These are phyloP conservation scores for Sphagnum magellanicum DNA, from an alignment of 228 moss, liverwort and hornwort genomes.

Conservation along the genomic window DNA sequence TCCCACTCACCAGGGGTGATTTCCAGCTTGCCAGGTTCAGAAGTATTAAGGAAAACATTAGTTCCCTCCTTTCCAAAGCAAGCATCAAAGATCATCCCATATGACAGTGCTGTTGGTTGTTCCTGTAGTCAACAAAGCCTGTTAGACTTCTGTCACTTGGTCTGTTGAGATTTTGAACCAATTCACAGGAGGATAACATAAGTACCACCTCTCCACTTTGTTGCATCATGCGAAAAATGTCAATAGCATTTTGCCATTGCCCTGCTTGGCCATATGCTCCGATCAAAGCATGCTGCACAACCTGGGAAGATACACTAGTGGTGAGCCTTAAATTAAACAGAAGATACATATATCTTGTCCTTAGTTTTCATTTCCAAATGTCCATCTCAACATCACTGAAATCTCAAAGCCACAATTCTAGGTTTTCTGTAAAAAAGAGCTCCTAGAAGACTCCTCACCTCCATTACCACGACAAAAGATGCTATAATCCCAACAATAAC, in stretches of 20 bases:
- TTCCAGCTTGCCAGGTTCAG: conserved; percentile 36
- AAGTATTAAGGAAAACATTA: conserved; percentile 35
- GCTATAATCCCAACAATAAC: too few relatives aligned
- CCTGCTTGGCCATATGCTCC: conserved; percentile 78
- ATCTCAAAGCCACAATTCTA: too few relatives aligned
- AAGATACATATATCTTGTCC: too few relatives aligned
- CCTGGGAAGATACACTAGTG: conserved; percentile 25
- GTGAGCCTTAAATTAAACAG: not conserved
- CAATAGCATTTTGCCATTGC: conserved; percentile 70
- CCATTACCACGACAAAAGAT: too few relatives aligned
- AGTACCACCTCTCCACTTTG: conserved; percentile 30
- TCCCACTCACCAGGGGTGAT: conserved; percentile 58
- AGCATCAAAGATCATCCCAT: conserved; percentile 69
- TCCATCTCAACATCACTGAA: too few relatives aligned
- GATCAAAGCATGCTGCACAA: conserved; percentile 75
- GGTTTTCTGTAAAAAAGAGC: too few relatives aligned
- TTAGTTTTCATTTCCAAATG: too few relatives aligned
- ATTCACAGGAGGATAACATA: not conserved
- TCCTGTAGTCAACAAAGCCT: conserved; percentile 39
- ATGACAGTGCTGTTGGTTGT: conserved; percentile 63
- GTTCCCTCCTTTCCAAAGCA: conserved; percentile 70
- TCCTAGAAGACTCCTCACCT: too few relatives aligned
- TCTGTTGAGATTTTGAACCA: not conserved
- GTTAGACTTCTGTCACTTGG: not conserved
- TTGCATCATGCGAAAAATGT: conserved; percentile 66